Evolutionary conservation across 352 stramenopile genomes (phyloP), one percentile per base, ranked within the genome.

Genomic region (Aphanomyces invadans): DNA sequence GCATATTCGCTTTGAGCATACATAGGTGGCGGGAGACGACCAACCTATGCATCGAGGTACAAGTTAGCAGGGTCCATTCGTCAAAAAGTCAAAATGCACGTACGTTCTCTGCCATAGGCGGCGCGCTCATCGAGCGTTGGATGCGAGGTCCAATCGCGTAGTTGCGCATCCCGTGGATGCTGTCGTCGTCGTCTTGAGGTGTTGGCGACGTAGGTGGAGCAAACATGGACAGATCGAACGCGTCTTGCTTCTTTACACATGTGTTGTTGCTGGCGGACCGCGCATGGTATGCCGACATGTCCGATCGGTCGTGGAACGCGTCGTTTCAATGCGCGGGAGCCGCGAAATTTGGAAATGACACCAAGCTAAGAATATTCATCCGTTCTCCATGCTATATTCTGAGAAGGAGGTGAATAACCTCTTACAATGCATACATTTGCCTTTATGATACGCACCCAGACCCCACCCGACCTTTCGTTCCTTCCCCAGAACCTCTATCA

Each of bases 261-360:
- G 26, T 12, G 17, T 55, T 55, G 46, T 55, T 55, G 46, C 26
- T 87, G 38, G 21, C 7, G 7, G 46, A 11, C 46, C 21, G 21
- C 7, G 80, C 71, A 57, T 72, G 55, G 28, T 38, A 54, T 63
- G 44, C 68, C 68, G 46, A 55, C 46, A 32, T 55, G 1, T 61
- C 28, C 53, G 21, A 61, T 21, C 10, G 23, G 28, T 38, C 44
- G 33, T 56, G 48, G 31, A 46, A 56, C 36, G 65, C 12, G 25
- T 38, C 70, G 65, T 67, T 71, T 65, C 68, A 71, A 60, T 79
- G 72, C 61, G 72, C 67, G 56, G 70, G 56, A 73, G 62, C 36
- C 66, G 69, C 72, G 65, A 75, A 73, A 80, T 82, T 82, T 67
- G 65, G 72, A 67, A 85, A 80, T 85, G 77, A 79, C 66, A 66